Evolutionary conservation across 2,329 filamentous ascomycete species (phyloP).

Genomic region (Penicillium sp.): DNA sequence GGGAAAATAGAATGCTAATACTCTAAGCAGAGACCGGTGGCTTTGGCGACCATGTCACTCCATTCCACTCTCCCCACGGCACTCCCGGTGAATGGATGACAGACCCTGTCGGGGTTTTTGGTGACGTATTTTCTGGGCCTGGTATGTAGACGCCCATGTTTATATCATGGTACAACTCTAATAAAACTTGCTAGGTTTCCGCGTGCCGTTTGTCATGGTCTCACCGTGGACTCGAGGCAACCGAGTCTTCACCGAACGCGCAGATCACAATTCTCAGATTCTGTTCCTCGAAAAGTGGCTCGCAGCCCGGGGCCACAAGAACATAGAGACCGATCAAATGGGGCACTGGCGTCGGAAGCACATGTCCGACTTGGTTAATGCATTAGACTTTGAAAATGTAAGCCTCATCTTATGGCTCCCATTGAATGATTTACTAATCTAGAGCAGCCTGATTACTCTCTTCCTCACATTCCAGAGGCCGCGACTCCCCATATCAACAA

Average conservation of each 20-base stretch:
- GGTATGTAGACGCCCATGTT: conserved; percentile 12
- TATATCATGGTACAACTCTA: no score
- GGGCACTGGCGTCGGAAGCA: conserved; percentile 48
- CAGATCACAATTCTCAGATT: conserved; percentile 58
- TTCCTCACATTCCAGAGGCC: conserved; percentile 50
- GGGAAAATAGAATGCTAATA: no score
- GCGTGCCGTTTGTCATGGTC: conserved; percentile 57
- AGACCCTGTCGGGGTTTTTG: conserved; percentile 44
- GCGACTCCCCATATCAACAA: conserved; percentile 40
- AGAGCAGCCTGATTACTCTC: conserved; percentile 33
- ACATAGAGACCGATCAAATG: conserved; percentile 46
- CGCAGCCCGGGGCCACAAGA: conserved; percentile 31
- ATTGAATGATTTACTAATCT: no score
- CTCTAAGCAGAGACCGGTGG: conserved; percentile 49
- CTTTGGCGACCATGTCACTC: conserved; percentile 56
- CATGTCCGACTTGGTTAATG: conserved; percentile 51
- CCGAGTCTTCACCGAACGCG: conserved; percentile 56
- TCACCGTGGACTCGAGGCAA: conserved; percentile 58
- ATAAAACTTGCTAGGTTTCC: conserved; percentile 26
- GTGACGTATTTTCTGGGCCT: conserved; percentile 47
- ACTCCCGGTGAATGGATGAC: conserved; percentile 56
- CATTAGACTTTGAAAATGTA: conserved; percentile 43
- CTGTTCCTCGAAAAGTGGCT: conserved; percentile 55
- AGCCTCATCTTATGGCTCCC: no score
- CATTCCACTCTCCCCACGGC: conserved; percentile 50